Base-by-base conservation (phyloP, 306 rosid genomes). In the Geum urbanum region DNA sequence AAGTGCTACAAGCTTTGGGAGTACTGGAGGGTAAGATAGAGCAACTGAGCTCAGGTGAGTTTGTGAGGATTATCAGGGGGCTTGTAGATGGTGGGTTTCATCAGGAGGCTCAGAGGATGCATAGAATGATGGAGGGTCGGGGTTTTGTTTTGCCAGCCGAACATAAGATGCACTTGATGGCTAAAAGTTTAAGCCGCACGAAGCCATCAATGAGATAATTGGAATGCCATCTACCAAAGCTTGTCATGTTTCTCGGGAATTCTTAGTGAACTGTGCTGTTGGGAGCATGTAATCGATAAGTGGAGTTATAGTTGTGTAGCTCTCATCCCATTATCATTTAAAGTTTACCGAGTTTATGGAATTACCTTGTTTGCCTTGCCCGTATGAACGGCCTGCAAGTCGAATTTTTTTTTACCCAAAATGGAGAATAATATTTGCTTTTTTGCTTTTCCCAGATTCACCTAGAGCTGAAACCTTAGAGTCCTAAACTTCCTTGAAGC, bases 1-100 rank as follows among this genome's bases (percentile, higher is more conserved):
- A 94, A 76, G 89, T 89, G 9, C 84, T 94, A 66, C 94, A 91
- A 84, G 80, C 86, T 67, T 77, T 94, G 20, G 92, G 95, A 4
- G 80, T 80, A 57, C 70, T 94, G 62, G 90, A 85, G 86, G 84
- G 91, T 41, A 88, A 84, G 76, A 91, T 83, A 76, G 85, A 86
- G 18, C 85, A 87, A 73, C 71, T 91, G 82, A 75, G 79, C 41
- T 49, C 56, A 4, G 65, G n/a, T 32, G 89, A 87, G 24, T 88
- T 81, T 79, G 91, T 78, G 80, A 88, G 85, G 83, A 81, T 94
- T 59, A 81, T 90, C 59, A 0, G 4, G 0, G 78, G 86, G 70
- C 95, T 94, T 62, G 4, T 63, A 44, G 72, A 15, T 40, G 97
- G 95, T 63, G 96, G 92, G 39, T 86, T 91, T 81, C 54, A 13